Conservation (phyloP, 805 yeast species). For the Kuraishia molischiana region DNA sequence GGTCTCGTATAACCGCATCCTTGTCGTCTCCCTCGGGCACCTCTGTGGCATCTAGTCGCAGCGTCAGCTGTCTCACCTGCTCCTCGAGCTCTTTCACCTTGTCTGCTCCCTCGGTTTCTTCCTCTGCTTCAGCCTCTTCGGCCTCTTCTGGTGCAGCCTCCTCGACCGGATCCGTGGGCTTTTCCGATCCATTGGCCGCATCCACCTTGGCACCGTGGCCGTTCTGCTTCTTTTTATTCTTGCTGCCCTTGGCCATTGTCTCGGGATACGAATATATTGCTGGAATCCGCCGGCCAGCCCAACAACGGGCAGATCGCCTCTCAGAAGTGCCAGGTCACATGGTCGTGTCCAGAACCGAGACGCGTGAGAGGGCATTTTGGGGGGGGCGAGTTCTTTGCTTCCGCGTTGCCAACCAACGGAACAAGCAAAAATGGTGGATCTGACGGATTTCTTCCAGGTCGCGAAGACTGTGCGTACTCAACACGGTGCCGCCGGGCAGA, state of each 20-base stretch:
- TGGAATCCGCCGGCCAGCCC: neutral
- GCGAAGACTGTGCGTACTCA: constrained; percentile 6
- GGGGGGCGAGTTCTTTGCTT: too few species aligned
- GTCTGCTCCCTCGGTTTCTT: too few species aligned
- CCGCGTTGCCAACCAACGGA: too few species aligned
- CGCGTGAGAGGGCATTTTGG: too few species aligned
- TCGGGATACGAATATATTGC: neutral
- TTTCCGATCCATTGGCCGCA: too few species aligned
- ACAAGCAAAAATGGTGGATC: constrained; percentile 29
- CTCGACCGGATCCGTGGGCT: too few species aligned
- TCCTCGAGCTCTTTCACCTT: too few species aligned
- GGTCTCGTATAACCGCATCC: constrained; percentile 4
- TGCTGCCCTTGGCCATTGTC: constrained; percentile 3
- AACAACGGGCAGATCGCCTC: too few species aligned
- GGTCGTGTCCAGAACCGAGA: too few species aligned
- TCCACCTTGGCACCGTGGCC: constrained; percentile 2
- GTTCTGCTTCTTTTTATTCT: constrained; percentile 11
- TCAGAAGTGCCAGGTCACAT: too few species aligned
- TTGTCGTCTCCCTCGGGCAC: neutral
- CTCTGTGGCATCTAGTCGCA: neutral
- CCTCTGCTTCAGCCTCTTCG: too few species aligned
- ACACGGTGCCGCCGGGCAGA: neutral
- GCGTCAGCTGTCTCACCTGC: neutral
- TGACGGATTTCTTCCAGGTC: constrained; percentile 27
- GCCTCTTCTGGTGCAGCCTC: too few species aligned